A percentile compares a stretch with the other conserved stretches of the same genome.
Conservation (phyloP, 768 basidiomycete genomes). For the Daedaleopsis sinensis region DNA sequence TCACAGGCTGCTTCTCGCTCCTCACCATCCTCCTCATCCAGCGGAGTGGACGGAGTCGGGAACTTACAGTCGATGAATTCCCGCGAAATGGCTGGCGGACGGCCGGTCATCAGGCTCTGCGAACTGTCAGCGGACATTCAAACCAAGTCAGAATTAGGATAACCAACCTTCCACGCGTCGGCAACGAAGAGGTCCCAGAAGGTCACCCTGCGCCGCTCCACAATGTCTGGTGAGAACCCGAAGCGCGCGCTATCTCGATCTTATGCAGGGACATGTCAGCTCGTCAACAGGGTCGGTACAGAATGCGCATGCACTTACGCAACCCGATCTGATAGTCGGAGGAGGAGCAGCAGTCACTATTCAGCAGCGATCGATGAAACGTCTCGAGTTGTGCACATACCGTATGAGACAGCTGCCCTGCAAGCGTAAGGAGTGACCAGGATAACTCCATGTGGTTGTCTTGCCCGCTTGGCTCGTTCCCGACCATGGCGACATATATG, state of each 20-base stretch:
- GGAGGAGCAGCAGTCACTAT: too few relatives aligned
- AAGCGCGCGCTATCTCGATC: constrained; percentile 76
- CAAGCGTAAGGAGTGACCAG: constrained; percentile 49
- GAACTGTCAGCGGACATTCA: constrained; percentile 3
- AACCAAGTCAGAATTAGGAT: background rate
- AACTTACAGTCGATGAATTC: constrained; percentile 69
- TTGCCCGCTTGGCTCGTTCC: constrained; percentile 53
- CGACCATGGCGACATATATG: constrained; percentile 72
- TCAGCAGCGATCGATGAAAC: constrained; percentile 21
- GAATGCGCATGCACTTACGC: constrained; percentile 35
- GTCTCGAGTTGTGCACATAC: constrained; percentile 39
- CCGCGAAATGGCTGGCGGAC: constrained; percentile 69
- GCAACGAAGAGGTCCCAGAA: constrained; percentile 83
- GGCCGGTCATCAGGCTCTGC: constrained; percentile 70
- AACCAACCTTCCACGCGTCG: constrained; percentile 66
- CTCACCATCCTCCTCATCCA: constrained; percentile 29
- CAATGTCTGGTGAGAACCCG: constrained; percentile 58
- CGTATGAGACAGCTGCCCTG: constrained; percentile 61
- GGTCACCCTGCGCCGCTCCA: constrained; percentile 64
- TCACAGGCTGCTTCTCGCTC: constrained; percentile 20
- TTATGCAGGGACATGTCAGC: constrained; percentile 27
- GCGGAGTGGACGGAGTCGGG: constrained; percentile 38
- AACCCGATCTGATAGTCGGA: constrained; percentile 39
- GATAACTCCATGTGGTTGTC: constrained; percentile 56
- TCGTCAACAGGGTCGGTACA: background rate